These are phyloP conservation scores for Boletus patriciae DNA, from an alignment of 768 basidiomycete genomes.

Conservation along the genomic window DNA sequence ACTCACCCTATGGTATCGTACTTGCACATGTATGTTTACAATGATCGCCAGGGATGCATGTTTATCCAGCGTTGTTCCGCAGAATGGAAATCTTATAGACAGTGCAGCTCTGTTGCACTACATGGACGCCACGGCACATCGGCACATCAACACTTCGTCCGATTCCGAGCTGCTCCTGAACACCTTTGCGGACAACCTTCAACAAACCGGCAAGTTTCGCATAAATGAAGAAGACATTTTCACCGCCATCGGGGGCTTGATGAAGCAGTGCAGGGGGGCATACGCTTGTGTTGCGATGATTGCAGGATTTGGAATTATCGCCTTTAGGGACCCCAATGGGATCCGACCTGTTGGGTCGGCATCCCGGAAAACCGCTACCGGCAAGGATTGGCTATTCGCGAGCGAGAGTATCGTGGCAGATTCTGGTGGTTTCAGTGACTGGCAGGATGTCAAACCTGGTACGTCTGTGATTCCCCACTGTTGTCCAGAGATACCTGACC, in stretches of 20 bases:
- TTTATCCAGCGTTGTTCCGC: slow-evolving; percentile 9
- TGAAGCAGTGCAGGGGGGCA: slow-evolving; percentile 85
- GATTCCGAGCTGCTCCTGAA: slow-evolving; percentile 98
- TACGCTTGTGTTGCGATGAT: slow-evolving; percentile 99
- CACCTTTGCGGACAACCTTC: slow-evolving; percentile 95
- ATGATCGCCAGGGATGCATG: neutral
- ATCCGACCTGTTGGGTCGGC: slow-evolving; percentile 93
- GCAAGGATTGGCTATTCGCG: slow-evolving; percentile 85
- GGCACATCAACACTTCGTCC: slow-evolving; percentile 98
- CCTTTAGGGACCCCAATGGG: slow-evolving; percentile 96
- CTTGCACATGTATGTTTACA: slow-evolving; percentile 81
- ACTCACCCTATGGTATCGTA: slow-evolving; percentile 99
- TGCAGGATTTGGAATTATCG: slow-evolving; percentile 97
- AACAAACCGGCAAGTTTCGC: slow-evolving; percentile 97
- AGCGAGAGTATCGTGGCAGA: slow-evolving; percentile 97
- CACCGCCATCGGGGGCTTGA: slow-evolving; percentile 86
- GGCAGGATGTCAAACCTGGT: slow-evolving; percentile 94
- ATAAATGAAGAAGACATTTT: slow-evolving; percentile 99
- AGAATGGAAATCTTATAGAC: slow-evolving; percentile 99
- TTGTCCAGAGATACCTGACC: slow-evolving; percentile 2
- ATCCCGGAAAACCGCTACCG: slow-evolving; percentile 54
- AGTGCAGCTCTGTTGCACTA: slow-evolving; percentile 81
- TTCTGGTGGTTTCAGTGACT: slow-evolving; percentile 85
- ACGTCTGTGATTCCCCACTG: slow-evolving; percentile 16
- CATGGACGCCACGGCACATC: slow-evolving; percentile 94